Base-by-base conservation (phyloP, 805 yeast species). In the Lipomyces kockii region DNA sequence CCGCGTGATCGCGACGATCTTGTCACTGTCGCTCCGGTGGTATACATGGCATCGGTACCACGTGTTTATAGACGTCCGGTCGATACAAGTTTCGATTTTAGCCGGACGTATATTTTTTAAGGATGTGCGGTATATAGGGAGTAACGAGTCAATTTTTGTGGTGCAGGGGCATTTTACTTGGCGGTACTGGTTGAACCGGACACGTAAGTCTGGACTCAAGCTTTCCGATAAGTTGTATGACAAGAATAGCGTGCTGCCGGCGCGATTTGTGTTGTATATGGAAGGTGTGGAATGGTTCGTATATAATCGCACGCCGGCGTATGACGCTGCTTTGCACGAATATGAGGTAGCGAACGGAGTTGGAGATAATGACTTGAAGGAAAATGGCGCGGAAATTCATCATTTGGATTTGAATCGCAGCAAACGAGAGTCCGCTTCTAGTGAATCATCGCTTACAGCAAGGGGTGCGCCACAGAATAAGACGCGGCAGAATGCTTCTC, bases 81-180 rank as follows among this genome's bases (percentile, higher is more conserved):
- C 97, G 0, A 73, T 94, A 37, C 87, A 92, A 75, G 71, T 95
- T 3, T 89, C 97, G 0, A 83, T 90, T 7, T 80, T 95, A 0
- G 97, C 92, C 3, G 98, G 98, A 0, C 83, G 97, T 35, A 64
- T 94, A 8, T 86, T 90, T 75, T 86, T 92, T 74, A 89, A 89
- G 71, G 91, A 92, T 76, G 75, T 93, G 22, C 85, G 90, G 2
- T 81, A 91, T 12, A 85, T 90, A 5, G 89, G 92, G n/a, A 82
- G 86, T 60, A 89, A 93, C 78, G 86, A 87, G 68, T 87, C 97
- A 1, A 75, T 91, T 0, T 85, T 91, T 9, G 82, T 90, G 0
- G 83, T 90, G 34, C 87, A 88, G 68, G 89, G 94, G 0, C 85
- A 86, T 72, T 75, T 94, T 34, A 90, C 97, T 0, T 95, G 98